These are phyloP conservation scores for Moesziomyces parantarcticus DNA, from an alignment of 1,284 basidiomycete species.

Conservation along the genomic window DNA sequence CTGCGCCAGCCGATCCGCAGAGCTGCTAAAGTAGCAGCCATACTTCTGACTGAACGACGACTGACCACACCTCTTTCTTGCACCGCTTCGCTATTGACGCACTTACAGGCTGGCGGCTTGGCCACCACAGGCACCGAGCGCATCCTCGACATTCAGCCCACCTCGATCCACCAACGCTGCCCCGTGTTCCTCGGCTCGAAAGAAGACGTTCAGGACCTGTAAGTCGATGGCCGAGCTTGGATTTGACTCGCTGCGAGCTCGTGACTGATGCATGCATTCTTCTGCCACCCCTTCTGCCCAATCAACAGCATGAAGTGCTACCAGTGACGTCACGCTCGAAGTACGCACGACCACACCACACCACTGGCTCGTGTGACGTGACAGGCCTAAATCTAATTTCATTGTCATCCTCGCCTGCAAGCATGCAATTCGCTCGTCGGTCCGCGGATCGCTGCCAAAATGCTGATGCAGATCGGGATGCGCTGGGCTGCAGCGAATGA, in stretches of 20 bases:
- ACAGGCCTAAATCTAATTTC: too few species aligned
- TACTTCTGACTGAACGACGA: too few species aligned
- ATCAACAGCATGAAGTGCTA: slow-evolving; percentile 16
- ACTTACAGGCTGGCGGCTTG: slow-evolving; percentile 87
- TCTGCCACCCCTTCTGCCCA: too few species aligned
- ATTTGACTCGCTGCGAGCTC: not conserved
- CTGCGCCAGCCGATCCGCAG: too few species aligned
- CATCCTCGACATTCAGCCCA: slow-evolving; percentile 92
- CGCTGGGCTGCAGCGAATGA: too few species aligned
- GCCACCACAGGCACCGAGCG: slow-evolving; percentile 92
- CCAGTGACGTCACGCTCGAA: slow-evolving; percentile 1
- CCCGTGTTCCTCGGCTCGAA: slow-evolving; percentile 93
- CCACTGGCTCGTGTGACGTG: not conserved
- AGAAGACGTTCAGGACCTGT: slow-evolving; percentile 87
- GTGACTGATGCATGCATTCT: not conserved
- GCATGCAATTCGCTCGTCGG: too few species aligned
- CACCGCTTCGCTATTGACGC: slow-evolving; percentile 3
- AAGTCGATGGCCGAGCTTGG: slow-evolving; percentile 5
- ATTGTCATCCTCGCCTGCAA: too few species aligned
- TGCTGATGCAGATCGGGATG: too few species aligned
- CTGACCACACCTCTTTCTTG: not conserved
- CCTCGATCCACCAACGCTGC: slow-evolving; percentile 88
- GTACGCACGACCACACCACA: not conserved
- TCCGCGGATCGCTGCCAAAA: too few species aligned
- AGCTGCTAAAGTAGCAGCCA: too few species aligned